phyloP scores from a whole-genome alignment of 2,329 filamentous ascomycete genomes.

The Alternaria burnsii region DNA sequence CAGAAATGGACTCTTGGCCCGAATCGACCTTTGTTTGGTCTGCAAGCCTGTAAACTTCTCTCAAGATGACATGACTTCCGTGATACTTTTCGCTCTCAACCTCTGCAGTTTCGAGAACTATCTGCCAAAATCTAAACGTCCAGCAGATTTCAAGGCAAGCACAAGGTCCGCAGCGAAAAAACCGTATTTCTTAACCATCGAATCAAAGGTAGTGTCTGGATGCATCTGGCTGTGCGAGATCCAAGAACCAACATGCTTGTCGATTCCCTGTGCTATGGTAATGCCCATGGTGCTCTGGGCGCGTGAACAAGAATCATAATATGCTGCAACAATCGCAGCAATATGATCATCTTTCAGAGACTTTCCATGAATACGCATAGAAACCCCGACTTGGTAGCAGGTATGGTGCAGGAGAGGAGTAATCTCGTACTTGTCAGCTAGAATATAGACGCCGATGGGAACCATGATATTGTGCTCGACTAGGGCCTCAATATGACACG shows the following conservation, averaged over 20 bases:
- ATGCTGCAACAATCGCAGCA: not conserved
- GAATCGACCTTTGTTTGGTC: too few species aligned
- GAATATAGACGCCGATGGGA: not conserved
- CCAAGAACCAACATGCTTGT: too few species aligned
- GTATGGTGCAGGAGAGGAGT: not conserved
- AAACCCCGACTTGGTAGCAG: not conserved
- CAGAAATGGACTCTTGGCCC: too few species aligned
- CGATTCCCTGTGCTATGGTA: not conserved
- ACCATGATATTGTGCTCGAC: not conserved
- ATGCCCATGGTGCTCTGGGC: not conserved
- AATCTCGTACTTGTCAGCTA: not conserved
- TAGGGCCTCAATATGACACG: fast-evolving
- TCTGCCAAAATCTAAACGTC: too few species aligned
- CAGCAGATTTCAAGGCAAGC: not conserved
- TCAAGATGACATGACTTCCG: too few species aligned
- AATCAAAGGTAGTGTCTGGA: too few species aligned
- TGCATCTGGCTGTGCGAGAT: too few species aligned
- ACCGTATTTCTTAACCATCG: too few species aligned
- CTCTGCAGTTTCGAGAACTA: too few species aligned
- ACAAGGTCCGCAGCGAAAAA: not conserved
- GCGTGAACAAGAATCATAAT: not conserved
- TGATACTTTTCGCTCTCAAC: too few species aligned
- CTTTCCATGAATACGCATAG: not conserved
- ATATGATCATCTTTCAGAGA: not conserved
- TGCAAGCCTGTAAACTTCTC: too few species aligned